Conservation (phyloP, 192 early-diverging fungal species). For the Rhizophagus sp. region DNA sequence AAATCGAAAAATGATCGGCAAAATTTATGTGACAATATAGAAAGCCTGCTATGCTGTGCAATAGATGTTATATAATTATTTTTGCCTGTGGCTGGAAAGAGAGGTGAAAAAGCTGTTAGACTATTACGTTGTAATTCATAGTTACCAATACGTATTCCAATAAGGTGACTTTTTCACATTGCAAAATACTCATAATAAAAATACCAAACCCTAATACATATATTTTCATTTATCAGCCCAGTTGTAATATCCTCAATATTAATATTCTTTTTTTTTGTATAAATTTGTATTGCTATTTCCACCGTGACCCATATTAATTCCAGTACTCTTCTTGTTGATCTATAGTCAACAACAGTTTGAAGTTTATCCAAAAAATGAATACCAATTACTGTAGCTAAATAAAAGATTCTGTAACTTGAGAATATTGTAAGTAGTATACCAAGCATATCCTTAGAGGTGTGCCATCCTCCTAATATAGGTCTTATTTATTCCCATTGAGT, state of each 20-base stretch:
- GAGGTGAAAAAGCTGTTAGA: neutral
- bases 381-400: conserved; percentile 2
- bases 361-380: neutral
- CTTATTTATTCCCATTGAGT: neutral
- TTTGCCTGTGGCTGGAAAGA: neutral
- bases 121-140: neutral
- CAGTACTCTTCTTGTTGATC: neutral
- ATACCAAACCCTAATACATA: neutral
- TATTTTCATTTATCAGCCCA: too few relatives aligned
- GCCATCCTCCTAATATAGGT: neutral
- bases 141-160: neutral
- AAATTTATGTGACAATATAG: too few relatives aligned
- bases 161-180: neutral
- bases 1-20: too few relatives aligned
- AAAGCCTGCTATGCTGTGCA: too few relatives aligned
- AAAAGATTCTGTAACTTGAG: conserved; percentile 18
- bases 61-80: neutral
- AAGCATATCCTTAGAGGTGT: conserved; percentile 8
- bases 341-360: conserved; percentile 6
- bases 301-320: neutral
- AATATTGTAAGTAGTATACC: conserved; percentile 1
- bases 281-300: neutral
- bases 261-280: neutral
- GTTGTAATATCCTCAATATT: neutral
- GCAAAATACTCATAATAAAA: neutral